A percentile compares a stretch with the other conserved stretches of the same genome.
phyloP scores from a whole-genome alignment of 148 eudicot genomes.

The Vaccinium vitisidaea region DNA sequence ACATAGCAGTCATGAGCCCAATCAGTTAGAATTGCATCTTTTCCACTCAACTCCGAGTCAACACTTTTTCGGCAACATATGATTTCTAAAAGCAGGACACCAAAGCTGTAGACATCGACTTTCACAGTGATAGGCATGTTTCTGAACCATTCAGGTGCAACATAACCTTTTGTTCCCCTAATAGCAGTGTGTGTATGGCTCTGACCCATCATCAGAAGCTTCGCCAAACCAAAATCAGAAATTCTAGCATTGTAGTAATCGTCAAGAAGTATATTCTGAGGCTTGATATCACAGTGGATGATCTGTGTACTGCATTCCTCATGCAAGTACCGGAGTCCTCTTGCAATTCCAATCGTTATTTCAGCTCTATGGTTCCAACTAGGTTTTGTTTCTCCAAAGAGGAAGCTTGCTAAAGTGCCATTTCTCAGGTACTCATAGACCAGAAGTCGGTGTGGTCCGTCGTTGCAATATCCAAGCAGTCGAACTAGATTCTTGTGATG shows the following conservation, averaged over 20 bases:
- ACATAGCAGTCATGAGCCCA: conserved; percentile 21
- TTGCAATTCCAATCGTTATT: conserved; percentile 16
- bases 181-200: conserved; percentile 16
- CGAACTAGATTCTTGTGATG: conserved; percentile 21
- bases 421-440: conserved; percentile 18
- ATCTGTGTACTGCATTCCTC: conserved; percentile 20
- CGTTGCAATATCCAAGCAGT: conserved; percentile 17
- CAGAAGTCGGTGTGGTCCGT: conserved; percentile 12
- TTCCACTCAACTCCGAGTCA: neutral
- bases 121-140: conserved; percentile 5
- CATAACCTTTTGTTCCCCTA: conserved; percentile 24
- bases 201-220: conserved; percentile 1
- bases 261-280: conserved; percentile 18
- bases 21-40: conserved; percentile 2
- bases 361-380: conserved; percentile 8
- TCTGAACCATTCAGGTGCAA: conserved; percentile 25
- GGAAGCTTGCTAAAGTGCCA: conserved; percentile 11
- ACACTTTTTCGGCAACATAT: conserved; percentile 13
- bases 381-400: conserved; percentile 1
- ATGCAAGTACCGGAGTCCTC: conserved; percentile 23
- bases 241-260: neutral
- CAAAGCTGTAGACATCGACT: conserved; percentile 24
- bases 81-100: conserved; percentile 21
- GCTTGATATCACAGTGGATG: conserved; percentile 23
- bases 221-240: conserved; percentile 24